Evolutionary conservation across 768 basidiomycete species (phyloP).

Genomic region (Hysterangium stoloniferum): DNA sequence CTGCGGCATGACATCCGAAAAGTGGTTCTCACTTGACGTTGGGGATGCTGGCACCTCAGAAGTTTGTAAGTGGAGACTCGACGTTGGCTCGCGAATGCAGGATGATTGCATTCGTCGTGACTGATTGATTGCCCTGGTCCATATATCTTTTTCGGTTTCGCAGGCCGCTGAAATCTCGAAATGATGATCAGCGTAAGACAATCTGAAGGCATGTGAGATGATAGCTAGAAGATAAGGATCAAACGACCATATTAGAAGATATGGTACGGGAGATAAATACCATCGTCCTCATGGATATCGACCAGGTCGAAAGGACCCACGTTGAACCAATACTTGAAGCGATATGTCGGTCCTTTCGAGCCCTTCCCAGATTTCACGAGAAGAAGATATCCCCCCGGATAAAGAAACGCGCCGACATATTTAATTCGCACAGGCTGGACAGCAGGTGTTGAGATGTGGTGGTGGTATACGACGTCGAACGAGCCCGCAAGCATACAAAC

Average conservation of each 20-base stretch:
- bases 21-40: no score
- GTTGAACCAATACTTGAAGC: slow-evolving; percentile 84
- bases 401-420: slow-evolving; percentile 88
- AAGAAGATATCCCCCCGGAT: slow-evolving; percentile 75
- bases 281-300: slow-evolving; percentile 63
- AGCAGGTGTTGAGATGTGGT: slow-evolving; percentile 38
- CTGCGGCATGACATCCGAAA: no score
- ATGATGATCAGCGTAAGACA: slow-evolving; percentile 59
- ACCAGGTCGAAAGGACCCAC: slow-evolving; percentile 63
- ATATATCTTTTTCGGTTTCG: slow-evolving; percentile 76
- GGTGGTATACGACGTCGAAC: slow-evolving; percentile 77
- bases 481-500: slow-evolving; percentile 76
- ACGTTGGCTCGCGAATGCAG: slow-evolving; percentile 55
- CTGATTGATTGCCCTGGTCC: slow-evolving; percentile 63
- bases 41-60: no score
- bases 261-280: slow-evolving; percentile 38
- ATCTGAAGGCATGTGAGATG: slow-evolving; percentile 74
- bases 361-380: slow-evolving; percentile 80
- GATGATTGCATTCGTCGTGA: slow-evolving; percentile 34
- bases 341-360: slow-evolving; percentile 58
- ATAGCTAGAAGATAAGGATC: slow-evolving; percentile 40
- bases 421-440: slow-evolving; percentile 54
- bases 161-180: slow-evolving; percentile 88
- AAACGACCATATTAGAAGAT: background rate
- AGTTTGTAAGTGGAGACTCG: slow-evolving; percentile 59